Percentiles rank a stretch among this genome's conserved stretches.
These are phyloP conservation scores for Hypericum androsaemum DNA, from an alignment of 345 rosid genomes.

Conservation along the genomic window DNA sequence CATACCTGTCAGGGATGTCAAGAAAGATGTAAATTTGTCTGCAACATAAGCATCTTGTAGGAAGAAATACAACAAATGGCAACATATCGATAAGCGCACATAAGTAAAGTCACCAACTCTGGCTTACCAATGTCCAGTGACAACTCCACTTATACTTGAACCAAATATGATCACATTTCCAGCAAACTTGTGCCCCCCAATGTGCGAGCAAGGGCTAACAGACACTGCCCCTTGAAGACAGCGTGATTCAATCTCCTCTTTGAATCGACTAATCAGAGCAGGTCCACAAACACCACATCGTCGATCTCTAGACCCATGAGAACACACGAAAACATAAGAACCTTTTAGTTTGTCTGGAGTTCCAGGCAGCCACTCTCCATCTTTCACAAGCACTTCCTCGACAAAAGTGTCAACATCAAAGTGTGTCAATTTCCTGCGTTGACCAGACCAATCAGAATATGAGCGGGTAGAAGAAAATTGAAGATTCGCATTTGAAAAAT, in stretches of 20 bases:
- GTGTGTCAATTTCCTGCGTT: conserved; percentile 94
- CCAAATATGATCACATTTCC: conserved; percentile 90
- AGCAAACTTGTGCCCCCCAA: conserved; percentile 92
- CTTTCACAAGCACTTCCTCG: conserved; percentile 93
- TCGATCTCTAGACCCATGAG: conserved; percentile 82
- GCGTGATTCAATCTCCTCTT: conserved; percentile 65
- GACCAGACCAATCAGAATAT: conserved; percentile 10
- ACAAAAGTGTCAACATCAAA: conserved; percentile 97
- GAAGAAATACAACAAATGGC: no score
- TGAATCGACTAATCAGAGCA: conserved; percentile 60
- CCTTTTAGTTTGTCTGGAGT: conserved; percentile 77
- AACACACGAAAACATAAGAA: conserved; percentile 80
- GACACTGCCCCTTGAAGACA: conserved; percentile 82
- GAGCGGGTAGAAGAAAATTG: conserved; percentile 3
- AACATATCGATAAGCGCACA: not conserved
- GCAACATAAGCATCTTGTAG: no score
- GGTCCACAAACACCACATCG: conserved; percentile 97
- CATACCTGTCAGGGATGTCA: conserved; percentile 46
- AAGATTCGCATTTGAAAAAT: not conserved
- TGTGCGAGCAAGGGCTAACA: conserved; percentile 91
- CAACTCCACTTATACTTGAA: conserved; percentile 40
- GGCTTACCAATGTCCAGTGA: conserved; percentile 81
- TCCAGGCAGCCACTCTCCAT: conserved; percentile 90
- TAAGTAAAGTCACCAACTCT: not conserved
- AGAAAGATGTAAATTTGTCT: not conserved